Percentiles rank a stretch among this genome's conserved stretches.
phyloP scores from a whole-genome alignment of 352 stramenopile species.

The Phytophthora sp. region DNA sequence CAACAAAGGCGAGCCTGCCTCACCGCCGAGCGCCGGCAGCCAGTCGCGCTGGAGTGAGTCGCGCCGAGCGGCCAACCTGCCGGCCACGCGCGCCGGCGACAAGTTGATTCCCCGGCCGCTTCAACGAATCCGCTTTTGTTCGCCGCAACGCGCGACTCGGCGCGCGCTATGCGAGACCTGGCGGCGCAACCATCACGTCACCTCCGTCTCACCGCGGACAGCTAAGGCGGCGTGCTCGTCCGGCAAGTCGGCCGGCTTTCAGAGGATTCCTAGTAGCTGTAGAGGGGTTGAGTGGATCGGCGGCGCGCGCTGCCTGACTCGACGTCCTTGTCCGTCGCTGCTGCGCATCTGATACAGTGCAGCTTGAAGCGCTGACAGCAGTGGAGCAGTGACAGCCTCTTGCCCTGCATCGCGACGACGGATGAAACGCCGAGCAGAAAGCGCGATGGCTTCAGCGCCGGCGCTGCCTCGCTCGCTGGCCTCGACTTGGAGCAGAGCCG shows the following conservation, averaged over 20 bases:
- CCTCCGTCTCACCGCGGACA: neutral
- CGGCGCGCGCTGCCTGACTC: too few relatives aligned
- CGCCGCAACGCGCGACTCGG: too few relatives aligned
- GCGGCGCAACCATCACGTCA: neutral
- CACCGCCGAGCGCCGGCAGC: neutral
- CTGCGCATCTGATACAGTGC: constrained; percentile 26
- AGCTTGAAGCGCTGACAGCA: constrained; percentile 22
- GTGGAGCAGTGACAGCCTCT: constrained; percentile 14
- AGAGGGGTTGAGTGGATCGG: too few relatives aligned
- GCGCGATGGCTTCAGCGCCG: constrained; percentile 23
- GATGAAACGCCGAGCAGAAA: constrained; percentile 18
- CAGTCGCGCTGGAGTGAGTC: too few relatives aligned
- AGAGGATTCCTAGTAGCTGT: constrained; percentile 8
- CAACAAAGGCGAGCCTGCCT: neutral
- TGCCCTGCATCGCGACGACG: constrained; percentile 9
- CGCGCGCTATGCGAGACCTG: neutral
- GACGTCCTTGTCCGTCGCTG: neutral
- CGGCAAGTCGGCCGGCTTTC: constrained; percentile 2
- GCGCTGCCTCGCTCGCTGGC: neutral
- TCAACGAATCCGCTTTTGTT: neutral
- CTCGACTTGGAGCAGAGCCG: too few relatives aligned
- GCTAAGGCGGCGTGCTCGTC: neutral
- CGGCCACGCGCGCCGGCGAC: too few relatives aligned
- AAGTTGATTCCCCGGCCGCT: neutral
- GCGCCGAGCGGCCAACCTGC: too few relatives aligned